Conservation (phyloP, 169 alveolate species). For the Eimeria nieschulzi region DNA sequence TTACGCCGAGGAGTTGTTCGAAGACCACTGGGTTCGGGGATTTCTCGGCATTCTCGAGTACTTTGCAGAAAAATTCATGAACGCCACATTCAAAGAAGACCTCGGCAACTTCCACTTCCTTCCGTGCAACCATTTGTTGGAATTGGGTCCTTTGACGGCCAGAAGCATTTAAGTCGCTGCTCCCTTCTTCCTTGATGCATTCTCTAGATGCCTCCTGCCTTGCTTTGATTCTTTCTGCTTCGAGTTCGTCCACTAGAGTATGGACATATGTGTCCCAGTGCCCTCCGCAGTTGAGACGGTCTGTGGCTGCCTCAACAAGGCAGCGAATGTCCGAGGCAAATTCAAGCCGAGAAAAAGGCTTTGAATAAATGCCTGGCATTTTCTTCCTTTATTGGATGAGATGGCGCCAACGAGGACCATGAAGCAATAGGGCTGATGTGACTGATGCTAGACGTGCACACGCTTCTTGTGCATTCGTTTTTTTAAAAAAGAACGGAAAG, state of each 20-base stretch:
- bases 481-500: neutral
- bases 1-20: constrained; percentile 27
- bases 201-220: constrained; percentile 21
- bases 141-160: neutral
- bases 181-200: neutral
- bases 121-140: constrained; percentile 33
- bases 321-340: constrained; percentile 32
- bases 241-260: neutral
- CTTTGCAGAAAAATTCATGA: constrained; percentile 40
- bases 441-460: no score
- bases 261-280: neutral
- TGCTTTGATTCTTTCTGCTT: constrained; percentile 22
- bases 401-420: neutral
- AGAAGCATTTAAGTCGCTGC: neutral
- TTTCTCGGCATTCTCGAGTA: neutral
- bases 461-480: no score
- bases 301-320: neutral
- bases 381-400: neutral
- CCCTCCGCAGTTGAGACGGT: neutral
- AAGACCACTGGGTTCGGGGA: neutral
- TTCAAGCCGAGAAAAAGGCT: constrained; percentile 49
- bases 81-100: constrained; percentile 65
- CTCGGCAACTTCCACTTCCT: constrained; percentile 62
- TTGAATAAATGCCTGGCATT: constrained; percentile 67
- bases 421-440: neutral